phyloP scores from a whole-genome alignment of 768 basidiomycete genomes.

The Floccularia luteovirens region DNA sequence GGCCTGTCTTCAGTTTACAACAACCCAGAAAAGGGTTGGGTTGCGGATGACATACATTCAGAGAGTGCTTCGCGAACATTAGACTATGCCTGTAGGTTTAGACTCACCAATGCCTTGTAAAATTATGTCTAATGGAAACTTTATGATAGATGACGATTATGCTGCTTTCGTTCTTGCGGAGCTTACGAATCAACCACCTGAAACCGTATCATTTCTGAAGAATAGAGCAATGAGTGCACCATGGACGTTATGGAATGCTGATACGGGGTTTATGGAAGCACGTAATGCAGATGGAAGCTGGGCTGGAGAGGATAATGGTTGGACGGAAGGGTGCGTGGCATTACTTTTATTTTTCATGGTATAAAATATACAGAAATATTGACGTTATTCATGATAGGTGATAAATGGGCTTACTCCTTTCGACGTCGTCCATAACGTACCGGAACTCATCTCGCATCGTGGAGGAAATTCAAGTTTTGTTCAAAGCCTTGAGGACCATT shows the following conservation, averaged over 20 bases:
- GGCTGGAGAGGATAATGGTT: constrained; percentile 67
- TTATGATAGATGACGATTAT: constrained; percentile 62
- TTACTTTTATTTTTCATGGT: not conserved
- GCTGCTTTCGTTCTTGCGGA: constrained; percentile 59
- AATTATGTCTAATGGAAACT: not conserved
- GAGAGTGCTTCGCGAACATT: constrained; percentile 75
- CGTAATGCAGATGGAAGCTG: constrained; percentile 59
- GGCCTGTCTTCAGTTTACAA: constrained; percentile 67
- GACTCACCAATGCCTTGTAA: not conserved
- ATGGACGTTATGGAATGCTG: constrained; percentile 59
- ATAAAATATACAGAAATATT: not conserved
- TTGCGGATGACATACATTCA: constrained; percentile 71
- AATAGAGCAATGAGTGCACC: constrained; percentile 49
- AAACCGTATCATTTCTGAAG: constrained; percentile 39
- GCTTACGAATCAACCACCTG: constrained; percentile 39
- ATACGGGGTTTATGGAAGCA: constrained; percentile 80
- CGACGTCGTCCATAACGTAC: constrained; percentile 67
- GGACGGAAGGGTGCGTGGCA: constrained; percentile 58
- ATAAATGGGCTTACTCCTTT: constrained; percentile 68
- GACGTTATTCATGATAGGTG: no score
- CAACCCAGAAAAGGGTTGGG: constrained; percentile 52
- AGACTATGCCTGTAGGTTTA: constrained; percentile 62
- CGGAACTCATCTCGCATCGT: constrained; percentile 49
- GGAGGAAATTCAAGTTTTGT: constrained; percentile 67
- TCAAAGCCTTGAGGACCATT: constrained; percentile 53